Evolutionary conservation across 805 yeast genomes (phyloP).

Genomic region (Myxozyma vanderwaltii): DNA sequence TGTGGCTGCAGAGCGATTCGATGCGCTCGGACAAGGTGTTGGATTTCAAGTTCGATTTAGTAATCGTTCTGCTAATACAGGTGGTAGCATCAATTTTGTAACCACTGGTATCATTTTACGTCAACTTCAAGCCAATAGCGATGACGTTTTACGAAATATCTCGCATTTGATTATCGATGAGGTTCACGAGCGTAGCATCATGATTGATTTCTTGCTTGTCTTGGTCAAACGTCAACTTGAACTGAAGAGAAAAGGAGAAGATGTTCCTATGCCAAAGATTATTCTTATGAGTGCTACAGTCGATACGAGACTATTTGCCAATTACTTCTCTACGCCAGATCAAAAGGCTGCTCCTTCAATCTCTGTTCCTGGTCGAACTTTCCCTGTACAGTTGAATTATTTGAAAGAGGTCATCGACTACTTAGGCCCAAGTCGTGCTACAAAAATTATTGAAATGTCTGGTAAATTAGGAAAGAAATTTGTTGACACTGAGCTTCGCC

Average conservation of each 20-base stretch:
- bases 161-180: constrained; percentile 73
- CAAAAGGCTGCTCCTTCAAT: constrained; percentile 54
- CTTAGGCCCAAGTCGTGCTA: constrained; percentile 45
- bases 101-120: constrained; percentile 85
- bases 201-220: constrained; percentile 75
- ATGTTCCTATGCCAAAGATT: constrained; percentile 42
- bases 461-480: no score
- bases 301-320: constrained; percentile 54
- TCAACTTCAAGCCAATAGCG: constrained; percentile 24
- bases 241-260: neutral
- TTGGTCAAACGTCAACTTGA: constrained; percentile 50
- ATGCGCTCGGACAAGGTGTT: constrained; percentile 65
- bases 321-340: constrained; percentile 53
- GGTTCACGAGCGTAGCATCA: constrained; percentile 81
- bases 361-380: constrained; percentile 91
- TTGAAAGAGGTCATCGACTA: constrained; percentile 56
- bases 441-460: no score
- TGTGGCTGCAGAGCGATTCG: constrained; percentile 72
- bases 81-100: constrained; percentile 68
- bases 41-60: constrained; percentile 81
- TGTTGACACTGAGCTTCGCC: neutral
- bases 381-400: constrained; percentile 78
- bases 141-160: constrained; percentile 15
- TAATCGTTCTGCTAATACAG: constrained; percentile 55
- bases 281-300: constrained; percentile 68